phyloP scores from a whole-genome alignment of 1,139 yeast species.

The Protomyces inundatus region DNA sequence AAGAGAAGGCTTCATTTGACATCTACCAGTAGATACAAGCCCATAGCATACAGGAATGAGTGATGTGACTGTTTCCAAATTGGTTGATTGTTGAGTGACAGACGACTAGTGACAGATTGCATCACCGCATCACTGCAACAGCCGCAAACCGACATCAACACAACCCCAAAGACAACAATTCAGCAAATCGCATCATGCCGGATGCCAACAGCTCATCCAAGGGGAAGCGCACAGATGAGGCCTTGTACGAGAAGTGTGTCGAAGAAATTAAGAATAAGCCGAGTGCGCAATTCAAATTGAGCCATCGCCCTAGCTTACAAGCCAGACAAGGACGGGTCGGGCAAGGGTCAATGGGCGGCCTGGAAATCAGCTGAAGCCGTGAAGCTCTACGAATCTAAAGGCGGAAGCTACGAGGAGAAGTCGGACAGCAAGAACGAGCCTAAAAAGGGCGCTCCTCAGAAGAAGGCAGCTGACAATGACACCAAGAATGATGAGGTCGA shows the following conservation, averaged over 20 bases:
- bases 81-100: too few species aligned
- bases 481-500: neutral
- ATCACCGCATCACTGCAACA: neutral
- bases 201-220: constrained; percentile 19
- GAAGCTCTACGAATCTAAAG: constrained; percentile 24
- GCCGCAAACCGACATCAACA: neutral
- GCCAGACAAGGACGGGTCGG: constrained; percentile 11
- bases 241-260: constrained; percentile 21
- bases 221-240: constrained; percentile 23
- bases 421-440: constrained; percentile 23
- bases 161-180: neutral
- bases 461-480: constrained; percentile 7
- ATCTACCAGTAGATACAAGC: neutral
- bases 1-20: constrained; percentile 17
- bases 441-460: constrained; percentile 16
- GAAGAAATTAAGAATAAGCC: constrained; percentile 21
- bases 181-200: constrained; percentile 4
- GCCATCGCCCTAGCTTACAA: neutral
- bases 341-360: constrained; percentile 25
- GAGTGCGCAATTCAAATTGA: neutral
- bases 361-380: constrained; percentile 24
- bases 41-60: too few species aligned
- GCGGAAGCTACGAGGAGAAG: constrained; percentile 21
- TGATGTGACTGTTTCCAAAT: too few species aligned
- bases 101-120: neutral